Evolutionary conservation across 768 basidiomycete genomes (phyloP).

Genomic region (Lyophyllum atratum): DNA sequence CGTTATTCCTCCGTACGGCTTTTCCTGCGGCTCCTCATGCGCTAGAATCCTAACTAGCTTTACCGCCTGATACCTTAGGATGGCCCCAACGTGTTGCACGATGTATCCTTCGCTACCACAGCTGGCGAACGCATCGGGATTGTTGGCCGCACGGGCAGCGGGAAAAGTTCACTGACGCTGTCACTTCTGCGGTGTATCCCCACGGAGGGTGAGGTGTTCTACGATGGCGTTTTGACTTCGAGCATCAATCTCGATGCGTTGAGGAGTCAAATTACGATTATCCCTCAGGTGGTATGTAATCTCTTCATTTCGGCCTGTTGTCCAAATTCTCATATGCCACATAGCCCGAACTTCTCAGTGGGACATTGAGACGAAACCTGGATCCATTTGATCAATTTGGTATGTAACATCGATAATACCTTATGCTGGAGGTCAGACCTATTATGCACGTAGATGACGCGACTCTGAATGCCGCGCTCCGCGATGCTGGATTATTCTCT

Average conservation of each 20-base stretch:
- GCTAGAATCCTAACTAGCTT: background rate
- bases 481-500: background rate
- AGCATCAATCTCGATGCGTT: background rate
- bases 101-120: no score
- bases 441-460: no score
- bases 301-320: background rate
- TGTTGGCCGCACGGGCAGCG: no score
- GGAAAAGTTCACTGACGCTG: background rate
- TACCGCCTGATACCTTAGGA: background rate
- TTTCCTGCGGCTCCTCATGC: no score
- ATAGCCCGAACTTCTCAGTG: background rate
- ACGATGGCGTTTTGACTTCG: background rate
- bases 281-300: conserved; percentile 34
- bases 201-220: background rate
- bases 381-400: background rate
- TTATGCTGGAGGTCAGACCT: no score
- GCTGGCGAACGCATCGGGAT: no score
- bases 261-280: background rate
- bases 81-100: no score
- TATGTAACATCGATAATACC: no score
- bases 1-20: no score
- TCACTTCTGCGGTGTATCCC: background rate
- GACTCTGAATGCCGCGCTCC: background rate
- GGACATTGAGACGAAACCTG: conserved; percentile 29
- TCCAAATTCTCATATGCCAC: background rate